Base-by-base conservation (phyloP, 2,329 filamentous ascomycete genomes). In the Calonectria naviculata region DNA sequence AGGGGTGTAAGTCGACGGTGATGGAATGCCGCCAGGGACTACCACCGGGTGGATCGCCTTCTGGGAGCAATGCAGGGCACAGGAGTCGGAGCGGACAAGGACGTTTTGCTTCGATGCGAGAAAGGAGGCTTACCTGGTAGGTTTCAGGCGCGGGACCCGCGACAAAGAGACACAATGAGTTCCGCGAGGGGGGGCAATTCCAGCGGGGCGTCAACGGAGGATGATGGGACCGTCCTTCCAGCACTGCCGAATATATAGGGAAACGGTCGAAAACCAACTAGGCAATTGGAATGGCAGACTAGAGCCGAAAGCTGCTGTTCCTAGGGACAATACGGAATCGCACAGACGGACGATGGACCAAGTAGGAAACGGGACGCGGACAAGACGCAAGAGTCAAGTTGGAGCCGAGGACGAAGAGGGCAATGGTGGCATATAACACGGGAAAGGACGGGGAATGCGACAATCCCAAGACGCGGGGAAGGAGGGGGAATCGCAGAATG, bases 21-120 rank as follows among this genome's bases (percentile, higher is more conserved):
- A 70, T 77, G 71, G 46, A 78, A 71, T 74, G 63, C 76, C 74
- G 68, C 65, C 68, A 71, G 75, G 74, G 71, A 34, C 66, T 69
- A 71, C 74, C 56, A 49, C 64, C 67, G 66, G 62, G 76, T 78
- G 76, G 76, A 73, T 66, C 74, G 54, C 24, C 47, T 64, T 67
- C 65, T 71, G 65, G 41, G 56, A 67, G 61, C 60, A 70, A 67
- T 61, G 67, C 66, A 69, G 68, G 67, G 70, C 65, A 68, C 29
- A 47, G 54, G 52, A 68, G 58, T 42, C n/a, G 56, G 34, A 70
- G 58, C 56, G 60, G 47, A 34, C 52, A 56, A 73, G 49, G 70
- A 65, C 65, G 46, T 67, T 67, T 64, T 61, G 58, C 64, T 62
- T 67, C 67, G 63, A 72, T 64, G 60, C 24, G 62, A 63, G 28